A percentile compares a stretch with the other conserved stretches of the same genome.
Evolutionary conservation across 495 filamentous ascomycete species (phyloP).

Genomic region (Delitschia confertaspora): DNA sequence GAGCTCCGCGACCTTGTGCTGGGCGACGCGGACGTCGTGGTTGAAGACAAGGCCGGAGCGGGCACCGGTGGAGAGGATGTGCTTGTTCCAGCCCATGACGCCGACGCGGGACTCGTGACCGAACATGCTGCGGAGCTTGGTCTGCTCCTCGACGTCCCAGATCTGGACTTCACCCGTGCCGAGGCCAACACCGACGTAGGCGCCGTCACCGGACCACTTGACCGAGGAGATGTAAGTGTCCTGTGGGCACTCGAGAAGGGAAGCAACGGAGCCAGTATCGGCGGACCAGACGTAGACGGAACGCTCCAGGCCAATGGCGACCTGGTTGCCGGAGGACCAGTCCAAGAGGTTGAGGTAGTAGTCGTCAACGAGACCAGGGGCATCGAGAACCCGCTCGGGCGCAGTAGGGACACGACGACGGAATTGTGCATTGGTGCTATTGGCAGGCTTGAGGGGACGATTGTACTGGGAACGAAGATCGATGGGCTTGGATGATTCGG

Average conservation of each 20-base stretch:
- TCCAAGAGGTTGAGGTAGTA: conserved; percentile 98
- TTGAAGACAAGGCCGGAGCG: conserved; percentile 95
- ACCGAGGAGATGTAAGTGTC: conserved; percentile 97
- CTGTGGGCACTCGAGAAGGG: conserved; percentile 70
- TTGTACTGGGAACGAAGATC: conserved; percentile 97
- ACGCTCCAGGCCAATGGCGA: conserved; percentile 93
- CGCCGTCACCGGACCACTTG: conserved; percentile 96
- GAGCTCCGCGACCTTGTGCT: conserved; percentile 96
- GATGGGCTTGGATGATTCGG: conserved; percentile 94
- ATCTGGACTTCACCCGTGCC: conserved; percentile 96
- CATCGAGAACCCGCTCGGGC: conserved; percentile 94
- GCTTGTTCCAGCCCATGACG: conserved; percentile 98
- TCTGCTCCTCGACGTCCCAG: conserved; percentile 94
- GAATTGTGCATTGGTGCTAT: conserved; percentile 66
- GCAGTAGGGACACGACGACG: conserved; percentile 85
- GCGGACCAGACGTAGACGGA: conserved; percentile 99
- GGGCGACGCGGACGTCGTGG: conserved; percentile 94
- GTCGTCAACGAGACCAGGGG: conserved; percentile 90
- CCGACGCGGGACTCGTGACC: conserved; percentile 94
- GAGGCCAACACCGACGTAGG: conserved; percentile 91
- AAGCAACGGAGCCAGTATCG: conserved; percentile 77
- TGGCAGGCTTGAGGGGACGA: conserved; percentile 76
- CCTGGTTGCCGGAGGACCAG: conserved; percentile 96
- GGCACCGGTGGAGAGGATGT: conserved; percentile 88
- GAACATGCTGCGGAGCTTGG: conserved; percentile 95